Base-by-base conservation (phyloP, 202 grass and related monocot genomes). In the Brachypodium distachyon region DNA sequence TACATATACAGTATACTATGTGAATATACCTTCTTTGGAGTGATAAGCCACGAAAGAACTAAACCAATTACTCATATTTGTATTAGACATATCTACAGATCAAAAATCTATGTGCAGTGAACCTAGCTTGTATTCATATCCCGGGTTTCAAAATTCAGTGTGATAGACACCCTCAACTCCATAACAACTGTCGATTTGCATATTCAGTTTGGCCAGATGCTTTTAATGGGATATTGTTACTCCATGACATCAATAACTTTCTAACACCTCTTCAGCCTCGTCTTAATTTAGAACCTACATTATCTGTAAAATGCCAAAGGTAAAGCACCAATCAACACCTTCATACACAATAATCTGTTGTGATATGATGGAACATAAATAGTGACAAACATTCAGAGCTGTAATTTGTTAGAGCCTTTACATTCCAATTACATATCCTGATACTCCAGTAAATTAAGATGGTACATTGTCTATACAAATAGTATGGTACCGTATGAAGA, bases 231-330 rank as follows among this genome's bases (percentile, higher is more conserved):
- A 61, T 73, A 17, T 12, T 65, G 41, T 59, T 60, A 28, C 64
- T 72, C 65, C 57, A 8, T 44, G 42, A 73, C 7, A 58, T 72
- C 36, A 78, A 33, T 54, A 39, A 7, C 57, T 51, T 67, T 60
- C 26, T 78, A 87, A 38, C 76, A 77, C 79, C 19, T 61, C 61
- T 32, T 72, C 85, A 85, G 54, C 77, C 41, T 72, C 51, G 54
- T 80, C 78, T 67, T 83, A 73, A 31, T 84, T 63, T 39, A 73
- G 60, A 34, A 82, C 61, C 80, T 81, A 82, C 34, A 78, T 83
- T 67, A 83, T 74, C 86, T 92, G 86, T 27, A 48, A 84, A 80
- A 80, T 48, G 12, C 17, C 36, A 72, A 64, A 38, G 12, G 37
- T 48, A 65, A 56, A 80, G 70, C 60, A 62, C 53, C 34, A 51